Base-by-base conservation (phyloP, 2,329 filamentous ascomycete species). In the Pseudogymnoascus sp. region DNA sequence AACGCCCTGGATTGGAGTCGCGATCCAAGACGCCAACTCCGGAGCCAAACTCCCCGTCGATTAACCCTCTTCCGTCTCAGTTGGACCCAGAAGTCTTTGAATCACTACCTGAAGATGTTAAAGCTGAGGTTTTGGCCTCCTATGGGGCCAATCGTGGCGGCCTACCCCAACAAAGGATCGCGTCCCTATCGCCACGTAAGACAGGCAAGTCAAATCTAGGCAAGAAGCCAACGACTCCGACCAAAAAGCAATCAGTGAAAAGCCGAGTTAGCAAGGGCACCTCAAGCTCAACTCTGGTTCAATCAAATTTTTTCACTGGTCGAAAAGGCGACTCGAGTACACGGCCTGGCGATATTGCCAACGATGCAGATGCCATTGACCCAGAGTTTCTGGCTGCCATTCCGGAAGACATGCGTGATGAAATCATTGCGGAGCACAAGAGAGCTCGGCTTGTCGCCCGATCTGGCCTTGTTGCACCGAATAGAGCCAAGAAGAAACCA, bases 51-150 rank as follows among this genome's bases (percentile, higher is more conserved):
- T 36, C 36, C 3, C n/a, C 21, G 13, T 35, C 58, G 52, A 55
- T 21, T 37, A 64, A 29, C 27, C 37, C 27, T 7, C 74, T 86
- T 1, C 86, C 90, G 27, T 87, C 91, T 0, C 90, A 96, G 68
- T 80, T 97, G 18, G 94, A 99, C 69, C 86, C 86, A 0, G 90
- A 93, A 42, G 89, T 92, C 1, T 87, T 97, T 65, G 83, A 87
- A 42, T 90, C 89, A 0, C 78, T 99, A 0, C 94, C 94, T 0
- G 86, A 88, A 37, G 91, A 96, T 65, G 85, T 99, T 71, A 89
- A 92, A 65, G 84, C 86, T 1, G 94, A 97, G 73, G 79, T 97
- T 0, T 75, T 97, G 7, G 86, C 83, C 2, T 86, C 88, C 35
- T 96, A 96, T 70, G 63, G 70, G 62, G 12, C 69, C 67, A 18